Base-by-base conservation (phyloP, 2,329 filamentous ascomycete genomes). In the Clonostachys rhizophaga region DNA sequence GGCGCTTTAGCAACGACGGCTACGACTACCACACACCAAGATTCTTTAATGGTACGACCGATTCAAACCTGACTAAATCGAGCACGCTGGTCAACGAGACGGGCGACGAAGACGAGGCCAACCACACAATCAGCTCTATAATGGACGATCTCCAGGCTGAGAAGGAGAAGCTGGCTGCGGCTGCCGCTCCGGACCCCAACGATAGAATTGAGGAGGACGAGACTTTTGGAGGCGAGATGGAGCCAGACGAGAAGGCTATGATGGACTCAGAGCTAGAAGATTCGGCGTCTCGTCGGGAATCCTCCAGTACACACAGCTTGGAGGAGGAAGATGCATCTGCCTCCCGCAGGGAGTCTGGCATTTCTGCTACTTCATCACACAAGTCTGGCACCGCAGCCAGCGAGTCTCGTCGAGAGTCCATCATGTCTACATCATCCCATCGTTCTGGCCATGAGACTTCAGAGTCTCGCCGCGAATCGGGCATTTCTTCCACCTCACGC, bases 31-130 rank as follows among this genome's bases (percentile, higher is more conserved):
- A 39, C 14, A 39, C 14, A 18, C 36, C 36, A 18, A 10, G 24
- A 30, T 30, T 10, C 24, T 30, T 30, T 30, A 39, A 39, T 39
- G 17, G 36, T 39, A 18, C 11, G 11, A 46, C 44, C 44, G 47
- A 49, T 13, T 49, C 47, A 12, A 49, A 43, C 36, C 30, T 49
- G 40, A 49, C 39, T 17, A 49, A 46, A 35, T 44, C 47, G 18
- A 49, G 47, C 33, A 49, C 47, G 6, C 47, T 46, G 6, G 47
- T 49, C 11, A 39, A 46, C 41, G 47, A 42, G 37, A n/a, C 12
- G 12, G 42, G 30, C 17, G 24, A n/a, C 16, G 36, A 48, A 24
- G 36, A 12, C 11, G 42, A 24, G 17, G 42, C 40, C 2, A 8
- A 7, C 5, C 24, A 30, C 24, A n/a, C 39, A 16, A n/a, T 17